phyloP scores from a whole-genome alignment of 2,329 filamentous ascomycete genomes.

The Colletotrichum sp. region DNA sequence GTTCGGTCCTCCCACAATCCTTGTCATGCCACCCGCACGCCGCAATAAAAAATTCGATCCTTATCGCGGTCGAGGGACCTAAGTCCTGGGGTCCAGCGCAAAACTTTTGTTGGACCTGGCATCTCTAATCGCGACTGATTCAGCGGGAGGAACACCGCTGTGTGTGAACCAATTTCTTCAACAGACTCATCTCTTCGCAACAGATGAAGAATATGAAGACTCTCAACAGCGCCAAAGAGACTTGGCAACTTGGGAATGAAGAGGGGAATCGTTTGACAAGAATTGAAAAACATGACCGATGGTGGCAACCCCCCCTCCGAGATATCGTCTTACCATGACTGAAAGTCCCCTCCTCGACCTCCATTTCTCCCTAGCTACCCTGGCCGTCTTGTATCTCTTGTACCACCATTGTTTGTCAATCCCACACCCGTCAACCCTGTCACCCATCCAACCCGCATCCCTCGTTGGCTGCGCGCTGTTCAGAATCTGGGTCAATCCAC shows the following conservation, averaged over 20 bases:
- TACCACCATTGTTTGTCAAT: conserved; percentile 1
- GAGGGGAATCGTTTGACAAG: background rate
- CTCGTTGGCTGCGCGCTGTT: conserved; percentile 4
- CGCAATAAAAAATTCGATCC: background rate
- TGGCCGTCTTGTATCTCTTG: background rate
- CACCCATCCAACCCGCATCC: conserved; percentile 1
- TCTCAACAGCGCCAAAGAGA: background rate
- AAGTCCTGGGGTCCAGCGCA: background rate
- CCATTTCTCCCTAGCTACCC: background rate
- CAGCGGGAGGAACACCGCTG: background rate
- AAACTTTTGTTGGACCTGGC: background rate
- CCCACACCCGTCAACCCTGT: conserved; percentile 7
- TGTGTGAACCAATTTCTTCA: background rate
- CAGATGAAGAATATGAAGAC: background rate
- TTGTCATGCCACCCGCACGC: conserved; percentile 1
- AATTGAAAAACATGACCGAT: background rate
- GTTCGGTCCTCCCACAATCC: background rate
- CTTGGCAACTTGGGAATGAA: background rate
- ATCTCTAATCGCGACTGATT: background rate
- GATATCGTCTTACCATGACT: conserved; percentile 3
- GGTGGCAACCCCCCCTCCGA: background rate
- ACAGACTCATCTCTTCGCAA: background rate
- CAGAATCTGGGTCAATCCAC: conserved; percentile 18
- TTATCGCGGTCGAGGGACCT: conserved; percentile 3
- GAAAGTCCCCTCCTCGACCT: background rate